Conservation (phyloP, 2,329 filamentous ascomycete genomes). For the Ceratocystis harringtonii region DNA sequence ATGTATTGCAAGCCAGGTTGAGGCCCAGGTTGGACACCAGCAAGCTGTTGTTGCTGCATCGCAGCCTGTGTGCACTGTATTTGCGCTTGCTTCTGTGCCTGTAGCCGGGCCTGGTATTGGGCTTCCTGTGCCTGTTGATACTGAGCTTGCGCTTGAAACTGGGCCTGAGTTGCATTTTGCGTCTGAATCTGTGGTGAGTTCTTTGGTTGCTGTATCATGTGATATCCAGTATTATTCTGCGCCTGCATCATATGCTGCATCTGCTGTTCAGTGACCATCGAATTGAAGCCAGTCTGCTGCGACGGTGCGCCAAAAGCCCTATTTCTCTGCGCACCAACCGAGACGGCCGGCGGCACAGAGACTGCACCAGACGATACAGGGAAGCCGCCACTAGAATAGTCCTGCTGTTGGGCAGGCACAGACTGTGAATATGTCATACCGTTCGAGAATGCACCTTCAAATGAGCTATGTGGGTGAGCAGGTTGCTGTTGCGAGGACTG, state of each 20-base stretch:
- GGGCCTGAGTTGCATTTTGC: background rate
- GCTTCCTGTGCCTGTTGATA: conserved; percentile 12
- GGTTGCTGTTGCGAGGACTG: background rate
- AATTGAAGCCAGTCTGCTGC: conserved; percentile 14
- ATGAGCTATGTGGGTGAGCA: background rate
- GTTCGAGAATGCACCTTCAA: background rate
- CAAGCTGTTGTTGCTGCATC: conserved; percentile 13
- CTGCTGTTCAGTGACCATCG: conserved; percentile 20
- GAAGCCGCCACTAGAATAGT: conserved; percentile 3
- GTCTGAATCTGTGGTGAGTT: background rate
- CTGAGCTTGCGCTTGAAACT: conserved; percentile 4
- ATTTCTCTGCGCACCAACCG: background rate
- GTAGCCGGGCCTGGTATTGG: background rate
- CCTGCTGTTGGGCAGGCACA: background rate
- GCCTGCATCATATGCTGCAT: conserved; percentile 20
- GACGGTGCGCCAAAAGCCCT: background rate
- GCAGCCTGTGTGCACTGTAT: conserved; percentile 14
- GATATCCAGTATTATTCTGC: conserved; percentile 16
- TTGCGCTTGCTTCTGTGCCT: conserved; percentile 8
- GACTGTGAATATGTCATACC: background rate
- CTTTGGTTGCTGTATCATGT: conserved; percentile 1
- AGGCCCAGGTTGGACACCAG: background rate
- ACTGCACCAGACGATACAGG: background rate
- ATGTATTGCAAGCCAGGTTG: conserved; percentile 1
- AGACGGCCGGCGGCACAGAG: background rate